Base-by-base conservation (phyloP, 306 rosid species). In the Citrullus mucosospermus region DNA sequence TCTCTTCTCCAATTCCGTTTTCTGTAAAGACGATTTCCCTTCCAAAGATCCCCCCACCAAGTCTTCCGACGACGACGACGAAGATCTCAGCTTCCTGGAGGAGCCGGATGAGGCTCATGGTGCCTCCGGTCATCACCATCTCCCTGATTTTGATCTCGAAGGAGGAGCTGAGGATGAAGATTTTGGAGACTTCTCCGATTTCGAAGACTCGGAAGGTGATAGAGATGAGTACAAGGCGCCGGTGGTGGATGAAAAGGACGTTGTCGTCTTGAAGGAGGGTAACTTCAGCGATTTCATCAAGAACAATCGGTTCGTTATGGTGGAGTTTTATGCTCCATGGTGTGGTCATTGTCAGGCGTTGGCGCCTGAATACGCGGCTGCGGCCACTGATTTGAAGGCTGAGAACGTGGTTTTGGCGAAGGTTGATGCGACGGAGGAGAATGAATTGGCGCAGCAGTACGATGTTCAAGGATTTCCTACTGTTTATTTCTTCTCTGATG, bases 241-340 rank as follows among this genome's bases (percentile, higher is more conserved):
- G 0, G 90, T 85, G 60, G 87, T 92, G 15, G 98, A 96, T 73
- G 99, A 96, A 5, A 96, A 91, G 65, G 98, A 92, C 82, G 99
- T 96, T 59, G 88, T 90, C 77, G 93, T 96, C 66, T 86, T 96
- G 91, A 96, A 89, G 83, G 98, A 85, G 2, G 83, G 83, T 32
- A 96, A 96, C 72, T 96, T 96, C 90, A 90, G 80, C 66, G 92
- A 85, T 30, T 82, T 84, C 50, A 38, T 92, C 9, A 86, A 87
- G 84, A 90, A 83, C 12, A 90, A 91, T 43, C 86, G 79, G 54
- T 93, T 82, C 80, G 97, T 96, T 1, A 73, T 96, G 96, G 99
- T 96, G 14, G 98, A 96, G 80, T 96, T 96, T 86, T 96, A 96
- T 74, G 99, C 99, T 16, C 96, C 99, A 6, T 96, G 99, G 99